Evolutionary conservation across 1,139 yeast genomes (phyloP).

Genomic region (Zygosaccharomyces sapae): DNA sequence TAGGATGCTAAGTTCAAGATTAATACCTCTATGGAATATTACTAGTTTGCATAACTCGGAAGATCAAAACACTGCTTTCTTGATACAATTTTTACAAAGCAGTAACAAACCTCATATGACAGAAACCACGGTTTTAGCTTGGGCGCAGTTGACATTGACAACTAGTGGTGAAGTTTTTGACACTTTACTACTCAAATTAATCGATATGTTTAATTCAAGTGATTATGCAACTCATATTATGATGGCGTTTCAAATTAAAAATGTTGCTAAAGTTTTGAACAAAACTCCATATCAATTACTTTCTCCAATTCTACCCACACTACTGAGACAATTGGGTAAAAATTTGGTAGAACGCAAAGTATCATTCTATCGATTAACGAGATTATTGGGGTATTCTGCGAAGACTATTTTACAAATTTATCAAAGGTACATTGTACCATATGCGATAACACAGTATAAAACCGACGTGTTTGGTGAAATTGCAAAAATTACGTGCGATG

Average conservation of each 20-base stretch:
- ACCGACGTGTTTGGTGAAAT: conserved; percentile 60
- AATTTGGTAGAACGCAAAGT: conserved; percentile 46
- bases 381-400: conserved; percentile 58
- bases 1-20: conserved; percentile 44
- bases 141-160: conserved; percentile 31
- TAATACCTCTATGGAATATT: conserved; percentile 33
- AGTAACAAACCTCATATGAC: conserved; percentile 17
- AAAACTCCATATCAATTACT: conserved; percentile 65
- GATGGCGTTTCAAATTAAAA: conserved; percentile 33
- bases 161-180: conserved; percentile 33
- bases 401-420: conserved; percentile 65
- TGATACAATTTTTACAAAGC: conserved; percentile 27
- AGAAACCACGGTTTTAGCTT: conserved; percentile 29
- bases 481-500: conserved; percentile 40
- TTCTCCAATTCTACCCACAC: conserved; percentile 72
- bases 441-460: conserved; percentile 61
- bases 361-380: conserved; percentile 58
- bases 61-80: conserved; percentile 27
- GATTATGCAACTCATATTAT: conserved; percentile 30
- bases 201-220: conserved; percentile 32
- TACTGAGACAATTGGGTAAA: conserved; percentile 64
- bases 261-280: conserved; percentile 41
- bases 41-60: conserved; percentile 23
- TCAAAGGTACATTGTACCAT: conserved; percentile 71
- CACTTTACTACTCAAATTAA: conserved; percentile 30